These are phyloP conservation scores for Leccinum fallax DNA, from an alignment of 1,284 basidiomycete species.

Conservation along the genomic window DNA sequence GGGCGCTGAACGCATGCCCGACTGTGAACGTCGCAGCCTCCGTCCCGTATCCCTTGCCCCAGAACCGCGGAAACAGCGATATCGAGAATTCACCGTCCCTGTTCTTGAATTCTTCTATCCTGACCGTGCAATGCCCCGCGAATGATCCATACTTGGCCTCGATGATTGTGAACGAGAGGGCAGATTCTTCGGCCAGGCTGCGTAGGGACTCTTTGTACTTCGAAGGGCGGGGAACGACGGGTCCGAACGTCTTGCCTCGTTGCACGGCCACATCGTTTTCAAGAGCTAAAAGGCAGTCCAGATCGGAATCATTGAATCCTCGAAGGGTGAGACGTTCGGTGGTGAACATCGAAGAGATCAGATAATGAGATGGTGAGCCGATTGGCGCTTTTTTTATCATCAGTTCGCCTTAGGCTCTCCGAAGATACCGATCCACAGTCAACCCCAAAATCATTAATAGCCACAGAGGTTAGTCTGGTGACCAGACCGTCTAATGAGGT, in stretches of 20 bases:
- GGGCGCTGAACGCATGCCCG: conserved; percentile 15
- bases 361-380: neutral
- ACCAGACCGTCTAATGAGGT: no score
- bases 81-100: conserved; percentile 19
- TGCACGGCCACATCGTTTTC: conserved; percentile 9
- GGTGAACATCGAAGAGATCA: conserved; percentile 10
- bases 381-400: no score
- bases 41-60: conserved; percentile 13
- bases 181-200: conserved; percentile 10
- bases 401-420: no score
- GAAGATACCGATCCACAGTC: neutral
- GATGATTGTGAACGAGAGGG: conserved; percentile 14
- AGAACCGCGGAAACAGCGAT: conserved; percentile 7
- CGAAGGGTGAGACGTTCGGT: conserved; percentile 13
- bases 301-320: conserved; percentile 10
- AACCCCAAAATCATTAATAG: neutral
- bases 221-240: conserved; percentile 10
- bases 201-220: conserved; percentile 12
- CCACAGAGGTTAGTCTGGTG: neutral
- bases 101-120: conserved; percentile 16
- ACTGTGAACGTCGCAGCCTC: conserved; percentile 17
- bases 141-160: neutral
- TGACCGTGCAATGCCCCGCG: conserved; percentile 11
- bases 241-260: conserved; percentile 12
- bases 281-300: conserved; percentile 3